Conservation (phyloP, 768 basidiomycete genomes). For the Melanogaster broomeanus region DNA sequence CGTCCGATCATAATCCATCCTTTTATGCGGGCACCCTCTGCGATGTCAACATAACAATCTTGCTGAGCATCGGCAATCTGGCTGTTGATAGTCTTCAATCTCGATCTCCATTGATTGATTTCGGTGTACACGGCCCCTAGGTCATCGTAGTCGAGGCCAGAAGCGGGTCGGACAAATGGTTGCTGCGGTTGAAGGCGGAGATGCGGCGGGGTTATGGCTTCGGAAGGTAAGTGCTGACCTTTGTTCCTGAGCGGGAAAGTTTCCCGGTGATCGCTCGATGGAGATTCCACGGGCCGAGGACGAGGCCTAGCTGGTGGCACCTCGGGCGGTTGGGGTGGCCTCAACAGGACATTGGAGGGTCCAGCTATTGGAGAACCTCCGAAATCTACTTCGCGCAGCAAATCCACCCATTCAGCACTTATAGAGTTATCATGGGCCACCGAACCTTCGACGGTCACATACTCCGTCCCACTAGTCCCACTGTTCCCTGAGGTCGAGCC, state of each 20-base stretch:
- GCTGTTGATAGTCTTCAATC: conserved; percentile 69
- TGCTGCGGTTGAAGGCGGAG: conserved; percentile 66
- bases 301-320: conserved; percentile 4
- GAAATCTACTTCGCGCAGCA: conserved; percentile 39
- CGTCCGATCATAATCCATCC: conserved; percentile 81
- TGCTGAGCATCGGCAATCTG: conserved; percentile 73
- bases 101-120: conserved; percentile 70
- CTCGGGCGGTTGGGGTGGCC: not conserved
- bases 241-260: conserved; percentile 61
- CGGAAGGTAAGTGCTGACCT: conserved; percentile 32
- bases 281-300: conserved; percentile 5
- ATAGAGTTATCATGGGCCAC: not conserved
- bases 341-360: conserved; percentile 13
- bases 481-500: conserved; percentile 3
- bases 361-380: conserved; percentile 18
- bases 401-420: conserved; percentile 61
- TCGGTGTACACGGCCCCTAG: conserved; percentile 67
- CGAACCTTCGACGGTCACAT: conserved; percentile 16
- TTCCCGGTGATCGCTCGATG: conserved; percentile 46
- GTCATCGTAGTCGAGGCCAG: conserved; percentile 66
- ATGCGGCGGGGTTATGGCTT: conserved; percentile 59
- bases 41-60: conserved; percentile 69
- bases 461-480: conserved; percentile 6
- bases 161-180: conserved; percentile 75
- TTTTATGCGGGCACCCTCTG: conserved; percentile 65